These are phyloP conservation scores for Penicillium daleae DNA, from an alignment of 495 filamentous ascomycete species.

Conservation along the genomic window DNA sequence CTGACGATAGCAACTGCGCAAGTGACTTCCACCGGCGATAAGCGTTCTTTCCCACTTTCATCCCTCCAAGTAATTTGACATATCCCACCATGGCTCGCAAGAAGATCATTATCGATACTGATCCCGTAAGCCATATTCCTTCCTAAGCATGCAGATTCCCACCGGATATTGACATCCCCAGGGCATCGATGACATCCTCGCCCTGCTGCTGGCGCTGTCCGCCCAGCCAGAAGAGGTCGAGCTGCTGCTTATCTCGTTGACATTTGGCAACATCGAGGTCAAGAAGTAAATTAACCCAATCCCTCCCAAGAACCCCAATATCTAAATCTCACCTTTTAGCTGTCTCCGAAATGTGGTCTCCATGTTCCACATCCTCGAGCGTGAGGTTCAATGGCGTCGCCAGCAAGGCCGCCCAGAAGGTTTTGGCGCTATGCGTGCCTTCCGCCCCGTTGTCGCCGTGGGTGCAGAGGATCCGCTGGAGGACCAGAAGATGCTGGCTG, in stretches of 20 bases:
- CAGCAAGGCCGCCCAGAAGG: constrained; percentile 64
- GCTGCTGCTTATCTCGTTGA: constrained; percentile 84
- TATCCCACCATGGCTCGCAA: constrained; percentile 40
- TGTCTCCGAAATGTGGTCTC: constrained; percentile 89
- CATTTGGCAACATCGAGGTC: constrained; percentile 89
- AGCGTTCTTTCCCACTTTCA: constrained; percentile 1
- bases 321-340: constrained; percentile 42
- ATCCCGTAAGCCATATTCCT: constrained; percentile 59
- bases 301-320: constrained; percentile 9
- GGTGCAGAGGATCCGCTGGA: constrained; percentile 85
- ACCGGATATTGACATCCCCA: constrained; percentile 22
- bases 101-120: constrained; percentile 91
- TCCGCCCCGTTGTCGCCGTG: constrained; percentile 81
- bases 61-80: not conserved
- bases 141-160: not conserved
- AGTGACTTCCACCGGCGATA: constrained; percentile 3
- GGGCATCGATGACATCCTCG: constrained; percentile 94
- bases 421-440: constrained; percentile 67
- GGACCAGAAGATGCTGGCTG: constrained; percentile 79
- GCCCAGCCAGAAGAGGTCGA: constrained; percentile 85
- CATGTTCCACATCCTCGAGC: constrained; percentile 90
- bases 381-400: constrained; percentile 83
- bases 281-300: constrained; percentile 54
- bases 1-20: not conserved
- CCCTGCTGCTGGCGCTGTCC: constrained; percentile 80